Percentiles rank a stretch among this genome's conserved stretches.
These are phyloP conservation scores for Phytophthora hibernalis DNA, from an alignment of 352 stramenopile species.

Conservation along the genomic window DNA sequence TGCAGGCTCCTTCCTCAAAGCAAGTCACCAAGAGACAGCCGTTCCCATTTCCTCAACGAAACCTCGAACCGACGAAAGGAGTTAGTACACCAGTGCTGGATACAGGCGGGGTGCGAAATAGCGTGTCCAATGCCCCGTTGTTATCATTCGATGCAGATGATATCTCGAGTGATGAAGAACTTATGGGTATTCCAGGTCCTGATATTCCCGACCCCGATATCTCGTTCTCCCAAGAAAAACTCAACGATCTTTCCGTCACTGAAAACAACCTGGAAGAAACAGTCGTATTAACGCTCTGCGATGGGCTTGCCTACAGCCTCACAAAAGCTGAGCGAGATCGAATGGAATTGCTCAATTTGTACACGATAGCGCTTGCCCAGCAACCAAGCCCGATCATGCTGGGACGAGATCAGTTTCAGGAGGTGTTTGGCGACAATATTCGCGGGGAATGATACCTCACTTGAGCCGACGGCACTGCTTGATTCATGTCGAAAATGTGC, in stretches of 20 bases:
- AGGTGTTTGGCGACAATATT: conserved; percentile 77
- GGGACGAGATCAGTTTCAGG: conserved; percentile 64
- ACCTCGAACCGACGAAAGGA: conserved; percentile 22
- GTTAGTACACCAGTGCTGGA: conserved; percentile 32
- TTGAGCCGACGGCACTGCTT: conserved; percentile 72
- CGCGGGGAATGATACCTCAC: conserved; percentile 57
- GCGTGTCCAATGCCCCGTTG: conserved; percentile 10
- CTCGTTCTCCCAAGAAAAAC: conserved; percentile 71
- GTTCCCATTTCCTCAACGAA: conserved; percentile 31
- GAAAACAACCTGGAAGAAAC: conserved; percentile 49
- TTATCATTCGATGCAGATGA: conserved; percentile 32
- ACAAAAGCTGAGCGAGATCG: conserved; percentile 48
- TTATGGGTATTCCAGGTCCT: conserved; percentile 47
- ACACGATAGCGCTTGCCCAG: conserved; percentile 46
- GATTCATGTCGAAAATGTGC: conserved; percentile 55
- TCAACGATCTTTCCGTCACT: conserved; percentile 69
- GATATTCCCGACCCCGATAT: conserved; percentile 58
- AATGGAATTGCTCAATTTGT: conserved; percentile 60
- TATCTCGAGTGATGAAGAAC: conserved; percentile 68
- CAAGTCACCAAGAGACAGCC: conserved; percentile 29
- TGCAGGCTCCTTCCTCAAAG: conserved; percentile 35
- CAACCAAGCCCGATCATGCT: conserved; percentile 43
- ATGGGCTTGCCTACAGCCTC: conserved; percentile 51
- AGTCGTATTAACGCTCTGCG: conserved; percentile 46
- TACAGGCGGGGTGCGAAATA: conserved; percentile 10